These are phyloP conservation scores for Glomus cerebriforme DNA, from an alignment of 192 early-diverging fungal genomes.

Conservation along the genomic window DNA sequence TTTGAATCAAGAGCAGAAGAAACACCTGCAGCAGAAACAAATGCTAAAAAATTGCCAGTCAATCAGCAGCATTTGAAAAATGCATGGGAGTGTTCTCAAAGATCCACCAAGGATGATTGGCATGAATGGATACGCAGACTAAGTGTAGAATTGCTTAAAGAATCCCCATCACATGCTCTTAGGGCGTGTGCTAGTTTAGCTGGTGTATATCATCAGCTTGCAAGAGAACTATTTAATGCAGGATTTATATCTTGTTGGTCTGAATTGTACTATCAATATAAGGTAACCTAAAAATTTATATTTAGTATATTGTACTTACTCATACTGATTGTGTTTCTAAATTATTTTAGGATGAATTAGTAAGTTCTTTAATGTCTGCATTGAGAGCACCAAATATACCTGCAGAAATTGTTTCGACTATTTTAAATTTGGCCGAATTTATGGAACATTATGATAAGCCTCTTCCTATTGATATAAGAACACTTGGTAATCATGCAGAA, in stretches of 20 bases:
- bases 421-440: constrained; percentile 94
- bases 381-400: constrained; percentile 81
- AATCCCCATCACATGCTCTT: constrained; percentile 95
- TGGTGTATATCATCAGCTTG: constrained; percentile 73
- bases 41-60: constrained; percentile 76
- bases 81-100: constrained; percentile 85
- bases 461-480: constrained; percentile 89
- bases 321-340: background rate
- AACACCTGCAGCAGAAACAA: constrained; percentile 57
- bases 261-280: constrained; percentile 85
- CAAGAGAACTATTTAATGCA: constrained; percentile 92
- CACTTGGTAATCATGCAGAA: constrained; percentile 84
- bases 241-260: constrained; percentile 97
- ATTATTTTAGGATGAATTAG: constrained; percentile 70
- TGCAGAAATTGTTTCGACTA: constrained; percentile 87
- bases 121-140: constrained; percentile 91
- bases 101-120: constrained; percentile 94
- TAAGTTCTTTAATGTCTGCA: constrained; percentile 78
- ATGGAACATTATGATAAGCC: constrained; percentile 99
- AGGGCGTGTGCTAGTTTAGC: constrained; percentile 88
- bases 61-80: constrained; percentile 84
- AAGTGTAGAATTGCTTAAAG: constrained; percentile 88
- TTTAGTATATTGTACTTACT: background rate
- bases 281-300: constrained; percentile 40
- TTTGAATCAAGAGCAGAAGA: constrained; percentile 50